Conservation (phyloP, 495 filamentous ascomycete species). For the Xanthoparmelia taractica region DNA sequence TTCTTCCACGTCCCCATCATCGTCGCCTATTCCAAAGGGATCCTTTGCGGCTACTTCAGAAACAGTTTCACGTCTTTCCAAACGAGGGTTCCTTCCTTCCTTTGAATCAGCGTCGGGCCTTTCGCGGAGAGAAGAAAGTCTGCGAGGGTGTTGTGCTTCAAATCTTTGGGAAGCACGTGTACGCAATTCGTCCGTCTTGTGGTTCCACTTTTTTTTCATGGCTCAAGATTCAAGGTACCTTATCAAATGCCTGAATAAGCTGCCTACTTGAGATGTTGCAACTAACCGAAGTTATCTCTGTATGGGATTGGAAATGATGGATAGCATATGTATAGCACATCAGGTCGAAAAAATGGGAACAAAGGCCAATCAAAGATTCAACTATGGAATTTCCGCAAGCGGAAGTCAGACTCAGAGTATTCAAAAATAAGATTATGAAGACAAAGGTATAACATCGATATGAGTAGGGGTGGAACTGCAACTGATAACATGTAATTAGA, state of each 20-base stretch:
- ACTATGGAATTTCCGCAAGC: neutral
- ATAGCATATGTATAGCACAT: neutral
- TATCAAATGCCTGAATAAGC: neutral
- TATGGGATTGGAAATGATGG: neutral
- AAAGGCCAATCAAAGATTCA: neutral
- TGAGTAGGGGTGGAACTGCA: neutral
- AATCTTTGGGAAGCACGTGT: neutral
- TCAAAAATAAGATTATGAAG: neutral
- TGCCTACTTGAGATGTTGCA: neutral
- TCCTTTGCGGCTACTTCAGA: neutral
- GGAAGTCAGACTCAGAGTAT: neutral
- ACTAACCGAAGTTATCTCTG: too few species aligned
- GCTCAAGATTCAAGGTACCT: neutral
- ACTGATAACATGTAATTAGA: neutral
- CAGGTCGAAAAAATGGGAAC: neutral
- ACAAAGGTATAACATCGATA: neutral
- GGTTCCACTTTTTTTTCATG: neutral
- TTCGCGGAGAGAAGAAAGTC: too few species aligned
- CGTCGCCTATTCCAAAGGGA: too few species aligned
- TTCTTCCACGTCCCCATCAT: too few species aligned
- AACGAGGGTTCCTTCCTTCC: neutral
- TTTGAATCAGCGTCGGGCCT: too few species aligned
- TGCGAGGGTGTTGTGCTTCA: neutral
- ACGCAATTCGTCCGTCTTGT: neutral
- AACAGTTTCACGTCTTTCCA: neutral